These are phyloP conservation scores for Russula lepida DNA, from an alignment of 768 basidiomycete genomes.

Conservation along the genomic window DNA sequence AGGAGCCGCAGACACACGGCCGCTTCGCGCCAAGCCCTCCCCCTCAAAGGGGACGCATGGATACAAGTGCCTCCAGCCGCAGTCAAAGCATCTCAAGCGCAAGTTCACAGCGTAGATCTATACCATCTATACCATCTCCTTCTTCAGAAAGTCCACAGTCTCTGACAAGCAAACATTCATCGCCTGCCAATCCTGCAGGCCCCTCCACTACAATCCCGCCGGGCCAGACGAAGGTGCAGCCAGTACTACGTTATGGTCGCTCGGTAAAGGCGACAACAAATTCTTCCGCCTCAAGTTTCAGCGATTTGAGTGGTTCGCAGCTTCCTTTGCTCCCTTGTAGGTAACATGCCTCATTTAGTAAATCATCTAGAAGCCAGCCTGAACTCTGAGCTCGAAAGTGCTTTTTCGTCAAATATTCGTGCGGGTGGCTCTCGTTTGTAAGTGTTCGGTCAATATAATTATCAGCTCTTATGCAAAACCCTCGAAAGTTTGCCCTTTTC, in stretches of 20 bases:
- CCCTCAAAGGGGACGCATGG: slow-evolving; percentile 32
- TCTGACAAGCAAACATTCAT: slow-evolving; percentile 19
- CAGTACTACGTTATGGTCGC: slow-evolving; percentile 34
- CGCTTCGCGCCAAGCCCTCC: slow-evolving; percentile 33
- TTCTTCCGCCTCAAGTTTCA: slow-evolving; percentile 76
- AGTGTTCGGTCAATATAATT: slow-evolving; percentile 28
- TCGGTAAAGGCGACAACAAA: slow-evolving; percentile 35
- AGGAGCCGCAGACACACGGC: slow-evolving; percentile 22
- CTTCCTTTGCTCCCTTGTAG: neutral
- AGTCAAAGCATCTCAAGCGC: slow-evolving; percentile 70
- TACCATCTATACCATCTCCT: slow-evolving; percentile 75
- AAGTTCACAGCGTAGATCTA: slow-evolving; percentile 68
- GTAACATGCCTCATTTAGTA: neutral
- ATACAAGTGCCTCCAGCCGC: slow-evolving; percentile 26
- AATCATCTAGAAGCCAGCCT: slow-evolving; percentile 52
- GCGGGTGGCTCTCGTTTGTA: slow-evolving; percentile 62
- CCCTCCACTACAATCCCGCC: slow-evolving; percentile 4
- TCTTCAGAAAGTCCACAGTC: slow-evolving; percentile 44
- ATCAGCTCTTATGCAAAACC: neutral
- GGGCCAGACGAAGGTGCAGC: slow-evolving; percentile 13
- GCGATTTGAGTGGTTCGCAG: slow-evolving; percentile 70
- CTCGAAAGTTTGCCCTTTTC: slow-evolving; percentile 21
- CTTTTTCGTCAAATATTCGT: slow-evolving; percentile 65
- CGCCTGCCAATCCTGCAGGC: slow-evolving; percentile 5
- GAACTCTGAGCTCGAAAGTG: slow-evolving; percentile 73